Conservation (phyloP, 139 green algal genomes). For the Diplosphaera chodatii region DNA sequence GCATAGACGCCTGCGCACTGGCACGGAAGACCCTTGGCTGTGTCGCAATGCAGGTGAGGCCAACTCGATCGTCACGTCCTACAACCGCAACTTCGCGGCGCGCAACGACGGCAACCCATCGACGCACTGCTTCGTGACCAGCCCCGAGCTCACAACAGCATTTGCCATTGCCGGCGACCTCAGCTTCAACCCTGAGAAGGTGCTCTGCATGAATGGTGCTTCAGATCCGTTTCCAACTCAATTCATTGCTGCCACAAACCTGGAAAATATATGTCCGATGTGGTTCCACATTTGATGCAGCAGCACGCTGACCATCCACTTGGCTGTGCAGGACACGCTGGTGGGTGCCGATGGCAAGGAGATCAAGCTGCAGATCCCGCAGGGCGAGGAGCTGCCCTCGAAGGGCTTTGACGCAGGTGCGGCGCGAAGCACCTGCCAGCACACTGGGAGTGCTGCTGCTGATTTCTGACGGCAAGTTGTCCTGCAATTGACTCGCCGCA, state of each 20-base stretch:
- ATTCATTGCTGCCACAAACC: no score
- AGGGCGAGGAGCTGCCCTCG: constrained; percentile 81
- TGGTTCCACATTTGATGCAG: no score
- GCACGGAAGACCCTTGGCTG: no score
- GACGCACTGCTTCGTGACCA: constrained; percentile 89
- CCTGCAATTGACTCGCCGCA: no score
- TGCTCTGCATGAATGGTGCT: no score
- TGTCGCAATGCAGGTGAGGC: constrained; percentile 58
- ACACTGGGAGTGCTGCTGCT: no score
- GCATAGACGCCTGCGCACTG: no score
- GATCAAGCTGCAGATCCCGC: constrained; percentile 70
- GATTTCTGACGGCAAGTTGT: no score
- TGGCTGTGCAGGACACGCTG: constrained; percentile 42
- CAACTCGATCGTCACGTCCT: constrained; percentile 92
- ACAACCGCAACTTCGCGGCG: constrained; percentile 94
- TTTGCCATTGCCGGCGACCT: constrained; percentile 84
- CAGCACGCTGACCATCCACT: no score
- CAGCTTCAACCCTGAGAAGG: constrained; percentile 93
- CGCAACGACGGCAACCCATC: constrained; percentile 92
- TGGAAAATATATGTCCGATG: no score
- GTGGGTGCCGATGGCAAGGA: constrained; percentile 71
- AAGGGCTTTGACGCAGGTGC: constrained; percentile 73
- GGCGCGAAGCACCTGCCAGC: no score
- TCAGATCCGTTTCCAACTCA: no score
- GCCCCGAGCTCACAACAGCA: constrained; percentile 84